Evolutionary conservation across 1,284 basidiomycete genomes (phyloP), one percentile per base, ranked within the genome.

Genomic region (Sporisorium iseilematis-ciliati): DNA sequence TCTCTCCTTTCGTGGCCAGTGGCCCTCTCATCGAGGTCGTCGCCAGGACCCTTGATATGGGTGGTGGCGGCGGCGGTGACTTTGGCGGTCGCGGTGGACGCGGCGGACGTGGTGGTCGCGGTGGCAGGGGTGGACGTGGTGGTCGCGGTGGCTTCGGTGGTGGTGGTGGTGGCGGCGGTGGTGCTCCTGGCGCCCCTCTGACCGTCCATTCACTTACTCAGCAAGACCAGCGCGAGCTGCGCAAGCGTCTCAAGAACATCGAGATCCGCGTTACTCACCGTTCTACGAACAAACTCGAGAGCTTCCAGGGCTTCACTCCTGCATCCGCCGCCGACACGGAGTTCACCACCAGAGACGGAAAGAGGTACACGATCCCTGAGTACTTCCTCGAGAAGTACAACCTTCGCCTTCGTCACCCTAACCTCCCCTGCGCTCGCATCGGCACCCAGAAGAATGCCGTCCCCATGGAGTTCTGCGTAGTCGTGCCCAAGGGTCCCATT

Each of bases 311-410:
- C 25, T 77, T 80, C 50, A 74, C 77, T 1, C 52, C 70, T 33
- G 49, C 42, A 21, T 38, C 69, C 1, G 77, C 78, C 1, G 25
- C 49, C n/a, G 66, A 74, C 18, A 72, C 57, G 23, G 40, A 29
- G 16, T 80, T 80, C 60, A 49, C 31, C 8, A 48, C 43, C 12
- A 48, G 50, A 33, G 75, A 78, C 21, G 77, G 79, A 41, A 62
- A 51, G 26, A 10, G 16, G 7, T 41, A 60, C 46, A 67, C 26
- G 23, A 59, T 79, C 25, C 52, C 57, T 4, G 49, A 68, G 41
- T 79, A 78, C 62, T 67, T 79, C 41, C 43, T 63, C 42, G 60
- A 73, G 14, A 74, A 61, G 59, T 81, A 79, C 75, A 77, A 75
- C 55, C 43, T 57, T 20, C 58, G 59, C 16, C 59, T 79, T 12